Percentiles rank a stretch among this genome's conserved stretches.
These are phyloP conservation scores for cucumber (Cucumis sativus) DNA, from an alignment of 306 rosid species.

Conservation along the genomic window Cucumber_9930_V3 NC_026655.2:7010501-7011000, in stretches of 20 bases:
- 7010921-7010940: no score
- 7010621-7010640: conserved; percentile 30
- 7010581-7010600: conserved; percentile 14
- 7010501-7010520: conserved; percentile 16
- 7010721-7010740: conserved; percentile 37
- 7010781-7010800: conserved; percentile 23
- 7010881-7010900: no score
- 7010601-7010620: conserved; percentile 38
- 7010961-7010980: no score
- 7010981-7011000: no score
- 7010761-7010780: conserved; percentile 42
- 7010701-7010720: conserved; percentile 27
- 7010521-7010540: neutral
- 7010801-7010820: conserved; percentile 53
- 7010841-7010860: no score
- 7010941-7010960: no score
- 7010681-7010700: conserved; percentile 38
- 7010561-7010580: neutral
- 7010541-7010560: no score
- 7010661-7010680: conserved; percentile 46
- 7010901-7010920: no score
- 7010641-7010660: conserved; percentile 39
- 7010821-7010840: neutral
- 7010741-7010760: conserved; percentile 46
- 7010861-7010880: no score